Evolutionary conservation across 2,329 filamentous ascomycete species (phyloP).

Genomic region (Lachnellula occidentalis): DNA sequence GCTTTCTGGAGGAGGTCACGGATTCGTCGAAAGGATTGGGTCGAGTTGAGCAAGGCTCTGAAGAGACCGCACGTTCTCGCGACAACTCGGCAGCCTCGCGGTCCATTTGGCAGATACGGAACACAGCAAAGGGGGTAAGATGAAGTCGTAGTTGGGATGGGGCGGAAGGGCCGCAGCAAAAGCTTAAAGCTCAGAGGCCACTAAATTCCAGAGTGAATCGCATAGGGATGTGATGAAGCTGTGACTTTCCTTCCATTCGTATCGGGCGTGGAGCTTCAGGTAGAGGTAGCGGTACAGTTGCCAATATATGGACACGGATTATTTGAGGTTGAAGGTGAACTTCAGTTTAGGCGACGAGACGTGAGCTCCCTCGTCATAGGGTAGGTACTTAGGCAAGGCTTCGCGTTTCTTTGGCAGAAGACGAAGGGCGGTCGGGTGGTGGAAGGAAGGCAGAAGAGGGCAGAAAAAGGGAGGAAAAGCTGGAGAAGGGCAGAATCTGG

Average conservation of each 20-base stretch:
- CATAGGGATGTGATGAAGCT: conserved; percentile 9
- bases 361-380: conserved; percentile 10
- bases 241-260: conserved; percentile 5
- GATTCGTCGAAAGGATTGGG: conserved; percentile 60
- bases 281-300: neutral
- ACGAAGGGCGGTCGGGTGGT: neutral
- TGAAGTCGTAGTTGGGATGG: conserved; percentile 35
- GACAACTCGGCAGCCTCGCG: conserved; percentile 31
- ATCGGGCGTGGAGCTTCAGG: neutral
- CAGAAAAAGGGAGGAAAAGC: neutral
- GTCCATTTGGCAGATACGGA: conserved; percentile 35
- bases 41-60: conserved; percentile 57
- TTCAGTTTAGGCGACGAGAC: conserved; percentile 9
- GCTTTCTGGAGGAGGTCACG: conserved; percentile 48
- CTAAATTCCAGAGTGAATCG: conserved; percentile 12
- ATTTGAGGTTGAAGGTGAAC: neutral
- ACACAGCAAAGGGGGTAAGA: conserved; percentile 35
- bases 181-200: conserved; percentile 24
- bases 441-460: neutral
- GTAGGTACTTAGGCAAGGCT: neutral
- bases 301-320: neutral
- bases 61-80: conserved; percentile 54
- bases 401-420: neutral
- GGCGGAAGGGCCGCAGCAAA: conserved; percentile 19
- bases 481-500: neutral